Conservation (phyloP, 371 early-diverging fungal species). For the Mucor piriformis region DNA sequence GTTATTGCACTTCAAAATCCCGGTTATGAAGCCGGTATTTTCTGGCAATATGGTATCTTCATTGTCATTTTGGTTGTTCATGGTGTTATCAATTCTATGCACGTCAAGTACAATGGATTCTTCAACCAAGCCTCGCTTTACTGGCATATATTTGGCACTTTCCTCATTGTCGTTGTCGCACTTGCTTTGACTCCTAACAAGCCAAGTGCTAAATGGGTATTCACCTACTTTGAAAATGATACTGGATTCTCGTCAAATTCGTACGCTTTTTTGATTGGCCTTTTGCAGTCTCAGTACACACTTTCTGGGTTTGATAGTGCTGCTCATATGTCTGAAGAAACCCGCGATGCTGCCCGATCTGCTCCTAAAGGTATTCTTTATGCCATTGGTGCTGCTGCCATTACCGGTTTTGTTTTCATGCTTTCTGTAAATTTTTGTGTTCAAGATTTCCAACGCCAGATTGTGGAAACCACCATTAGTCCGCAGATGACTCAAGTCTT, state of each 20-base stretch:
- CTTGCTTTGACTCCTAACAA: conserved; percentile 55
- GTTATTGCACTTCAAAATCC: conserved; percentile 44
- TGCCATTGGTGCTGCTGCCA: conserved; percentile 50
- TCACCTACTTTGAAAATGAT: conserved; percentile 43
- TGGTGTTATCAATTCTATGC: conserved; percentile 60
- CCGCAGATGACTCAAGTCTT: conserved; percentile 53
- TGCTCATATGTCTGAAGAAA: conserved; percentile 77
- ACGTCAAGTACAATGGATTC: conserved; percentile 51
- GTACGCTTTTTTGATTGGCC: conserved; percentile 42
- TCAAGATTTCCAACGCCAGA: conserved; percentile 45
- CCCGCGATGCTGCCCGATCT: conserved; percentile 59
- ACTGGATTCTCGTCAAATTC: conserved; percentile 38
- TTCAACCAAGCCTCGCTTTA: conserved; percentile 60
- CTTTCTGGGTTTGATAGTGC: conserved; percentile 70
- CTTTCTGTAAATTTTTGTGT: conserved; percentile 50
- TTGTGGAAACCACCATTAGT: conserved; percentile 44
- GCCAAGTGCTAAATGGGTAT: conserved; percentile 46
- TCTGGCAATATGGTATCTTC: conserved; percentile 48
- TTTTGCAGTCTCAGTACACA: conserved; percentile 54
- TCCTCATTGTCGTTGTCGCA: conserved; percentile 58
- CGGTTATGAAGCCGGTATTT: conserved; percentile 39
- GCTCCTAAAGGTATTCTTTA: conserved; percentile 65
- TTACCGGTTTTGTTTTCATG: conserved; percentile 52
- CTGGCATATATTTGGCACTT: conserved; percentile 61
- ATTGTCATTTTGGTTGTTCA: conserved; percentile 51